Base-by-base conservation (phyloP, 345 rosid genomes). In the Pistacia vera region DNA sequence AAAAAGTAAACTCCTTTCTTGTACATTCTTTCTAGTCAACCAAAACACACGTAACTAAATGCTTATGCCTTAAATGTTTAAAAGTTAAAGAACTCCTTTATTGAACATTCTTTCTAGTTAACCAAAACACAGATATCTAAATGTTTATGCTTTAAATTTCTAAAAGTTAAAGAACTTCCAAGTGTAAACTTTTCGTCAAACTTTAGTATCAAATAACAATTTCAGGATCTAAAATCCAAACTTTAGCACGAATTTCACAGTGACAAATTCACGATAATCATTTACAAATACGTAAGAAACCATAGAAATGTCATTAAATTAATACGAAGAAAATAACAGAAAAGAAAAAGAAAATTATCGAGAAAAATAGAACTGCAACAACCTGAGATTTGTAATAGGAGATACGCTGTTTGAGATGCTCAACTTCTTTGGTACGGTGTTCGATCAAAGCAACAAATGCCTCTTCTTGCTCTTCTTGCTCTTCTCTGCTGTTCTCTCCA, bases 341-440 rank as follows among this genome's bases (percentile, higher is more conserved):
- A 73, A 5, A 73, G 46, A 61, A 30, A 41, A 8, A 13, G 25
- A 46, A 48, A 51, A 33, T 28, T 10, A 66, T n/a, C 17, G 4
- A 25, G 16, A 54, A 35, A 25, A 36, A n/a, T 28, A 74, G 8
- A 18, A 35, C 38, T 7, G 10, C 35, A 55, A 58, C 14, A 52
- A 94, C 97, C 96, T 91, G 92, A 81, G 91, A 80, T 58, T 75
- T 81, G 88, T 92, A 94, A 80, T 91, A 90, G 74, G 90, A 49
- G 66, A 94, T 77, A 67, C 93, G 97, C n/a, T 70, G 82, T 33
- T 72, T 80, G 75, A 91, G 92, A 77, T 88, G 90, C 28, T 90
- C 79, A 57, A 89, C 89, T 83, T 94, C 91, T 59, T 73, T 84
- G 30, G 86, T 54, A 28, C 98, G 94, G 75, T 94, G 96, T 7